A percentile compares a stretch with the other conserved stretches of the same genome.
Evolutionary conservation across 2,329 filamentous ascomycete genomes (phyloP).

Genomic region (Zymoseptoria passerinii): DNA sequence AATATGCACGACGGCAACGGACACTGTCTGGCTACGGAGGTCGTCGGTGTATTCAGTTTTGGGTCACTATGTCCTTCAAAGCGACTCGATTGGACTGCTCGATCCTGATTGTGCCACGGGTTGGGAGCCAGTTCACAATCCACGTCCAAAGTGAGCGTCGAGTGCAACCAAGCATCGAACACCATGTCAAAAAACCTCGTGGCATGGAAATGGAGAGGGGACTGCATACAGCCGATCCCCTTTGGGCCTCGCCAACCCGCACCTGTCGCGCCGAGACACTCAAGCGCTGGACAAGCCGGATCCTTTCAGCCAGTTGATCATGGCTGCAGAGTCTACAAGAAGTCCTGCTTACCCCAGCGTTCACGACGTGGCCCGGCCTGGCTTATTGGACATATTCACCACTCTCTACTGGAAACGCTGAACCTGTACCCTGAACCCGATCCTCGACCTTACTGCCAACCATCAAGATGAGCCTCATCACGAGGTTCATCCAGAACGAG

Average conservation of each 20-base stretch:
- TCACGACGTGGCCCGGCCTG: not conserved
- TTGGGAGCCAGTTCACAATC: no score
- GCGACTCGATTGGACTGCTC: no score
- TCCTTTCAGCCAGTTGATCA: not conserved
- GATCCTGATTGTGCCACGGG: no score
- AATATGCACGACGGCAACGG: not conserved
- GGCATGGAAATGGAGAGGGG: not conserved
- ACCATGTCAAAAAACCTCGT: not conserved
- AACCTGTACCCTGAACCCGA: not conserved
- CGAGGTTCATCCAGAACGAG: constrained; percentile 57
- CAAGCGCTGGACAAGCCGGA: not conserved
- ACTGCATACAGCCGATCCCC: not conserved
- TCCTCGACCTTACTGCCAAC: not conserved
- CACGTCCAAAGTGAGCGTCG: no score
- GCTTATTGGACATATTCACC: not conserved
- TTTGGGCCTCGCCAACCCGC: not conserved
- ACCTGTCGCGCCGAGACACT: not conserved
- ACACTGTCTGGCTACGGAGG: no score
- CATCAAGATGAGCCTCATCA: constrained; percentile 37
- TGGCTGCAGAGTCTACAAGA: not conserved
- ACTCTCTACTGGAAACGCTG: not conserved
- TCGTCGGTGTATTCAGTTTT: no score
- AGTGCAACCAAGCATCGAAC: not conserved
- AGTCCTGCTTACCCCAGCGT: not conserved
- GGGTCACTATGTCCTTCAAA: no score